phyloP scores from a whole-genome alignment of 768 basidiomycete species.

The Fistulinella prunicolor region DNA sequence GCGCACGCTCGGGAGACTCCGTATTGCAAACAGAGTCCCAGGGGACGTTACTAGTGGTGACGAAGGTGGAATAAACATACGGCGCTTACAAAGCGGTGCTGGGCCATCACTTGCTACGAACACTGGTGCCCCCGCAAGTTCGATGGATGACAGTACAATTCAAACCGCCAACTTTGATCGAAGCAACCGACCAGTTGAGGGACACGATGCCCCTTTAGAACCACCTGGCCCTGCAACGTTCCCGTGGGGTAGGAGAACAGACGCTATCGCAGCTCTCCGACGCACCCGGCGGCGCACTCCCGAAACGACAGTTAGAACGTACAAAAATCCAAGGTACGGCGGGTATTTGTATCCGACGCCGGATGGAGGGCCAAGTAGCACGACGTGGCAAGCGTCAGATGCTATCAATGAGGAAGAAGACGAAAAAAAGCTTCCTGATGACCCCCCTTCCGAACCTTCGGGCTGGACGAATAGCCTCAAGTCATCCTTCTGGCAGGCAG shows the following conservation, averaged over 20 bases:
- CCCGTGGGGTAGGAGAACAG: conserved; percentile 29
- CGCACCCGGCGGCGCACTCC: conserved; percentile 9
- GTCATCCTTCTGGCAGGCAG: conserved; percentile 45
- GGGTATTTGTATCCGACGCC: conserved; percentile 10
- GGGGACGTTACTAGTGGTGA: conserved; percentile 42
- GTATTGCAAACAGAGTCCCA: conserved; percentile 47
- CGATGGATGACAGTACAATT: not conserved
- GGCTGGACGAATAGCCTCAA: conserved; percentile 44
- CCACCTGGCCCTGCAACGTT: conserved; percentile 22
- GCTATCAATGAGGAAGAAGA: not conserved
- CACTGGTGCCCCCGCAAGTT: not conserved
- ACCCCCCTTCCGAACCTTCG: conserved; percentile 14
- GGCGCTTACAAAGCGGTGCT: not conserved
- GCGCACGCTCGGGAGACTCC: conserved; percentile 42
- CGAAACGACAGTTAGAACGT: conserved; percentile 2
- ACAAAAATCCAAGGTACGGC: conserved; percentile 12
- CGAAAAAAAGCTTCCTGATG: not conserved
- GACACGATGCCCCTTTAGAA: conserved; percentile 8
- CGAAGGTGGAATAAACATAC: conserved; percentile 25
- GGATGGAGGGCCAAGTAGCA: not conserved
- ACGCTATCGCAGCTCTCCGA: conserved; percentile 24
- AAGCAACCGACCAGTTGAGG: not conserved
- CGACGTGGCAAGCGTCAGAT: not conserved
- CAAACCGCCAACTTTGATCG: not conserved
- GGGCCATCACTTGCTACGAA: not conserved